Evolutionary conservation across 2,329 filamentous ascomycete species (phyloP).

Genomic region (Botrytis sinoallii): DNA sequence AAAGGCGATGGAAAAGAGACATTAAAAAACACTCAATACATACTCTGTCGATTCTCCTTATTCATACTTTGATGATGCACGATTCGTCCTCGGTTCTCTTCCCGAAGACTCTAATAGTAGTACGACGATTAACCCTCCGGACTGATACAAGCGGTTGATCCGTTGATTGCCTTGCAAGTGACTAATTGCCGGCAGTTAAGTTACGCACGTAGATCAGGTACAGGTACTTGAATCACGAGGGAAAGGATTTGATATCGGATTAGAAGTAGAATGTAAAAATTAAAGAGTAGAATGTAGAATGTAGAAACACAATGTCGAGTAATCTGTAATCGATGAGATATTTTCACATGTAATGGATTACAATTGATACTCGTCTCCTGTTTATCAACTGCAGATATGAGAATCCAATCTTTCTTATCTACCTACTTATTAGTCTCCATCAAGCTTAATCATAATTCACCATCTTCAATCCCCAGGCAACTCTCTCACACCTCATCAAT

Average conservation of each 20-base stretch:
- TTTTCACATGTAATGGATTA: background rate
- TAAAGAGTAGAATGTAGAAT: too few relatives aligned
- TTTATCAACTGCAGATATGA: background rate
- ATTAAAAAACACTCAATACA: background rate
- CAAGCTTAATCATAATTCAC: background rate
- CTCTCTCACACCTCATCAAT: background rate
- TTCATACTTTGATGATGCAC: background rate
- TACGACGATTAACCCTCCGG: background rate
- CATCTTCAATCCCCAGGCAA: too few relatives aligned
- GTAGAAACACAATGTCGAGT: background rate
- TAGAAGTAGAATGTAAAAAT: background rate
- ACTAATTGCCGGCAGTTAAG: background rate
- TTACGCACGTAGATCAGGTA: background rate
- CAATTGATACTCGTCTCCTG: background rate
- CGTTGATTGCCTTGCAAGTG: background rate
- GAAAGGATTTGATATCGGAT: background rate
- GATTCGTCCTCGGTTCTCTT: background rate
- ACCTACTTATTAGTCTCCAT: background rate
- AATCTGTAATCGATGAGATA: background rate
- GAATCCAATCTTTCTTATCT: background rate
- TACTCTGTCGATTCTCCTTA: background rate
- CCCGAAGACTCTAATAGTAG: background rate
- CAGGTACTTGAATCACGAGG: background rate
- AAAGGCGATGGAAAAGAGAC: background rate
- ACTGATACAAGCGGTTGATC: background rate